Evolutionary conservation across 768 basidiomycete species (phyloP).

Genomic region (Tulasnella sp.): DNA sequence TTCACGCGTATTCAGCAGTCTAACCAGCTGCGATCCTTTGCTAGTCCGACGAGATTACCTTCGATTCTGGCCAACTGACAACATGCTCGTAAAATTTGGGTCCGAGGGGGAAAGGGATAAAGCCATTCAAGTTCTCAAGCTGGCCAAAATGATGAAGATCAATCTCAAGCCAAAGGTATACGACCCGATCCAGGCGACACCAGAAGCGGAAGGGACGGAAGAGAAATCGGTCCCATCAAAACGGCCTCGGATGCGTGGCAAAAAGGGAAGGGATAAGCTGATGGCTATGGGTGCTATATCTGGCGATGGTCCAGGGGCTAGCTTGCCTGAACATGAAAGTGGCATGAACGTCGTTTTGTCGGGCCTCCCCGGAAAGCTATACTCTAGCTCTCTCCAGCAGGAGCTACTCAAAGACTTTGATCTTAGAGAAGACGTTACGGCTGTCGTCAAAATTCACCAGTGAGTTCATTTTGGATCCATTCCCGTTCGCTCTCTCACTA

Average conservation of each 20-base stretch:
- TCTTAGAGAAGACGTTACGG: background rate
- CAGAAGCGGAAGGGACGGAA: constrained; percentile 21
- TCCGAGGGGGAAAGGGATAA: constrained; percentile 34
- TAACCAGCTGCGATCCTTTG: background rate
- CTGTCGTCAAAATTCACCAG: background rate
- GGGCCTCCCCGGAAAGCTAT: constrained; percentile 46
- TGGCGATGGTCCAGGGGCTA: constrained; percentile 42
- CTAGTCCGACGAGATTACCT: constrained; percentile 50
- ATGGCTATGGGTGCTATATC: constrained; percentile 27
- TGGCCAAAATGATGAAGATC: constrained; percentile 26
- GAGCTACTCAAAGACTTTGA: background rate
- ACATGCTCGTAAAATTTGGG: constrained; percentile 45
- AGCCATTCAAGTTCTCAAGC: constrained; percentile 34
- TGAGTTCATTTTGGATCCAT: background rate
- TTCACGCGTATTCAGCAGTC: background rate
- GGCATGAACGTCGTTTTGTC: constrained; percentile 47
- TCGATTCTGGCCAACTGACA: constrained; percentile 47
- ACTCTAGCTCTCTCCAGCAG: constrained; percentile 25
- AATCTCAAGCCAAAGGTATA: constrained; percentile 34
- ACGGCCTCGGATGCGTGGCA: constrained; percentile 27
- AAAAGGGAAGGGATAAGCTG: constrained; percentile 31
- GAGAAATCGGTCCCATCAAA: background rate
- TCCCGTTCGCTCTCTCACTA: background rate
- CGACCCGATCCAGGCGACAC: too few species aligned
- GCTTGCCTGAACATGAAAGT: constrained; percentile 29